Evolutionary conservation across 1,284 basidiomycete genomes (phyloP).

Genomic region (Heterobasidion occidentale): DNA sequence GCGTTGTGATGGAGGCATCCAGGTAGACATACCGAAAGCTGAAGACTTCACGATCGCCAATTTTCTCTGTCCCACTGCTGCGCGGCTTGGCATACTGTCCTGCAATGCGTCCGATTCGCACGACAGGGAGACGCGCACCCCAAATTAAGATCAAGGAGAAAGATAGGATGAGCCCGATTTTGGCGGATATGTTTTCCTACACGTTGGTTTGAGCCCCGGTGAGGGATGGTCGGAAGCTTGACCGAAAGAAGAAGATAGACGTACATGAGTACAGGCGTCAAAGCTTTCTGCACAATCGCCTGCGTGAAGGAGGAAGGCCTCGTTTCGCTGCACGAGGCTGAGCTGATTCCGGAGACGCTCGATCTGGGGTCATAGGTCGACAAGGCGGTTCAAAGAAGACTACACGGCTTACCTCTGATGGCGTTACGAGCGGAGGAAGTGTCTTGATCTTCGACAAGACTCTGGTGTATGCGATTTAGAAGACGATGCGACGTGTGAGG

Average conservation of each 20-base stretch:
- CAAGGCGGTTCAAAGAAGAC: neutral
- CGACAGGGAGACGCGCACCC: conserved; percentile 88
- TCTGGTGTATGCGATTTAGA: conserved; percentile 24
- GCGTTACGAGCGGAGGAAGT: conserved; percentile 84
- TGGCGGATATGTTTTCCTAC: conserved; percentile 88
- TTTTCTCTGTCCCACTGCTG: conserved; percentile 81
- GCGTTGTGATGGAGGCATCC: neutral
- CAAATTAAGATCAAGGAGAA: conserved; percentile 94
- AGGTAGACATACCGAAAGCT: conserved; percentile 63
- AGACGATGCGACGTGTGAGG: neutral
- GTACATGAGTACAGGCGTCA: conserved; percentile 83
- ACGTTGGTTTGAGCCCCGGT: neutral
- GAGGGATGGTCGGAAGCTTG: neutral
- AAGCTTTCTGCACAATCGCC: conserved; percentile 97
- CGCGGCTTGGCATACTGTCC: conserved; percentile 96
- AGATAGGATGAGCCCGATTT: conserved; percentile 88
- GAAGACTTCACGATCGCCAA: conserved; percentile 60
- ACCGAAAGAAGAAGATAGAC: conserved; percentile 14
- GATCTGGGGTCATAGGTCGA: conserved; percentile 43
- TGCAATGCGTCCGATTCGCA: conserved; percentile 82
- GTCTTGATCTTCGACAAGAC: conserved; percentile 70
- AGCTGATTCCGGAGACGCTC: conserved; percentile 81
- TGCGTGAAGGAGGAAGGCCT: conserved; percentile 93
- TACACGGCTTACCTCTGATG: conserved; percentile 62
- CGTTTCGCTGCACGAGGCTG: conserved; percentile 72